Percentiles rank a stretch among this genome's conserved stretches.
Evolutionary conservation across 164 flowering plant genomes (phyloP).

Genomic region (Chimonanthus praecox): DNA sequence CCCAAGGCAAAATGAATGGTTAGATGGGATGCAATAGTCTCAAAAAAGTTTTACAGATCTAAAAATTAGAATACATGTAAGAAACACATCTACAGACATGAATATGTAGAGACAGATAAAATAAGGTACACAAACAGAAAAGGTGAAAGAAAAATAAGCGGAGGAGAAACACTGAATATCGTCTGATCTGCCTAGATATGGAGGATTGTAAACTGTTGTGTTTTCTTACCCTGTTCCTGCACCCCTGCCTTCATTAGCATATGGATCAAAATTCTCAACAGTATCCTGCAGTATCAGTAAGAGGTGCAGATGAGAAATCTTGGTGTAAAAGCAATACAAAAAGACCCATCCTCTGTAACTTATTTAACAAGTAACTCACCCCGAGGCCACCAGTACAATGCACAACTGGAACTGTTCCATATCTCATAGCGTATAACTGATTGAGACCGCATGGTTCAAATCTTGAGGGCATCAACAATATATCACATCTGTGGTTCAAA

Average conservation of each 20-base stretch:
- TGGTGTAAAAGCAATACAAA: neutral
- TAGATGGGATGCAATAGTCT: neutral
- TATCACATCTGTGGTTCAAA: conserved; percentile 65
- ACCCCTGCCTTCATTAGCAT: conserved; percentile 49
- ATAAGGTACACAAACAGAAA: neutral
- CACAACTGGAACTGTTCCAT: conserved; percentile 89
- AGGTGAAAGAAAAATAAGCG: neutral
- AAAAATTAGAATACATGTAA: neutral
- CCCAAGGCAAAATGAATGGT: neutral
- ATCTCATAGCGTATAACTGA: conserved; percentile 97
- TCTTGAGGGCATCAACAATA: conserved; percentile 92
- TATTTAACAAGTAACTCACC: conserved; percentile 41
- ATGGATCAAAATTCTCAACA: conserved; percentile 72
- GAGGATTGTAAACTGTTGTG: neutral
- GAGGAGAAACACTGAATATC: neutral
- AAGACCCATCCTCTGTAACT: neutral
- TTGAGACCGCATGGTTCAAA: conserved; percentile 99
- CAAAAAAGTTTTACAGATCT: neutral
- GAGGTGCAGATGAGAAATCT: neutral
- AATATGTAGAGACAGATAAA: conserved; percentile 6
- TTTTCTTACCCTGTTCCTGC: conserved; percentile 80
- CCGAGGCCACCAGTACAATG: conserved; percentile 91
- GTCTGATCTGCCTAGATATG: neutral
- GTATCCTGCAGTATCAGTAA: conserved; percentile 57
- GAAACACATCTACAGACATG: no score